phyloP scores from a whole-genome alignment of 331 rosid species.

The Stylosanthes scabra region DNA sequence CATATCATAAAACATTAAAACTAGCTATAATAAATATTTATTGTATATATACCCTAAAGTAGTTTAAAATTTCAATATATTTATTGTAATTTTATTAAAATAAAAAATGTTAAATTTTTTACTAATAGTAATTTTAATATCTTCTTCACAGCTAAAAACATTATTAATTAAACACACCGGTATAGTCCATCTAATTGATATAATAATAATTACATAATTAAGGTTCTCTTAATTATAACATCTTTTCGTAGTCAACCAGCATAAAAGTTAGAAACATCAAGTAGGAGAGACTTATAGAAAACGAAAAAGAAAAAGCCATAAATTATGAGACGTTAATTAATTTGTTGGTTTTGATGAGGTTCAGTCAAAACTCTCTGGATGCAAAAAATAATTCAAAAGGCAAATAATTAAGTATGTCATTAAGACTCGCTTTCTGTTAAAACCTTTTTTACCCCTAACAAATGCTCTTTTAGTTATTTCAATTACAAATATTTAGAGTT shows the following conservation, averaged over 20 bases:
- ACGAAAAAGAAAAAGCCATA: slow-evolving; percentile 20
- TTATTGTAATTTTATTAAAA: too few species aligned
- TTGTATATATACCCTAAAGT: too few species aligned
- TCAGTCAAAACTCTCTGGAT: slow-evolving; percentile 44
- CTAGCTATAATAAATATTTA: too few species aligned
- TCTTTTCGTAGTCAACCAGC: slow-evolving; percentile 36
- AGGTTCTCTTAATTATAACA: background rate
- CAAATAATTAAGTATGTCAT: background rate
- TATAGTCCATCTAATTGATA: background rate
- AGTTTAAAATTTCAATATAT: too few species aligned
- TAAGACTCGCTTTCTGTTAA: background rate
- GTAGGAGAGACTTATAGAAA: background rate
- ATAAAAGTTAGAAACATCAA: slow-evolving; percentile 11
- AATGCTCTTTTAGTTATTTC: too few species aligned
- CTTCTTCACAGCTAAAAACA: too few species aligned
- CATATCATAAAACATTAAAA: too few species aligned
- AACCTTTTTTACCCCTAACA: background rate
- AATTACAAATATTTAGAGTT: too few species aligned
- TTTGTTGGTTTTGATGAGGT: slow-evolving; percentile 25
- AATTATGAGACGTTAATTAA: slow-evolving; percentile 7
- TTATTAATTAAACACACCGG: too few species aligned
- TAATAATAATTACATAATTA: background rate
- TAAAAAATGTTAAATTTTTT: too few species aligned
- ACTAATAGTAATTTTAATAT: too few species aligned
- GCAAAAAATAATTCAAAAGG: slow-evolving; percentile 43